phyloP scores from a whole-genome alignment of 371 early-diverging fungal species.

The Zychaea mexicana region DNA sequence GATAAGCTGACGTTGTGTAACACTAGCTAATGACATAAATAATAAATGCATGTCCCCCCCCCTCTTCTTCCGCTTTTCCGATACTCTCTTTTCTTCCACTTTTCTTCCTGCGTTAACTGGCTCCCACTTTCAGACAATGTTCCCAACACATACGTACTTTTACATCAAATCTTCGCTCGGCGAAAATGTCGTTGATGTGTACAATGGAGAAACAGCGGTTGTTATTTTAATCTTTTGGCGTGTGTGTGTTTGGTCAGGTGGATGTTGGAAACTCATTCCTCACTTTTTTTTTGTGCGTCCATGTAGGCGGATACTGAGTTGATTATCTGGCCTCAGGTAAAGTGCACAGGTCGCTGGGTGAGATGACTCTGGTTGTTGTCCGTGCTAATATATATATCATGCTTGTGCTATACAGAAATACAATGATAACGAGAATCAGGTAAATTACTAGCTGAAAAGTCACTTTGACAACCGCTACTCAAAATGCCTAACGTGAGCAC shows the following conservation, averaged over 20 bases:
- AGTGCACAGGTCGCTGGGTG: no score
- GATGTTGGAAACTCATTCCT: not conserved
- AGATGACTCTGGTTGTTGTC: not conserved
- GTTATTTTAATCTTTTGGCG: not conserved
- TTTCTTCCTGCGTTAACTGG: not conserved
- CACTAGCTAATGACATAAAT: no score
- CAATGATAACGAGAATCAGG: conserved; percentile 26
- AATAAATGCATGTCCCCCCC: not conserved
- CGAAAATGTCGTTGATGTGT: conserved; percentile 22
- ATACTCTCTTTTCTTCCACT: not conserved
- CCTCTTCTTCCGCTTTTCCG: not conserved
- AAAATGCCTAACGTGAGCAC: not conserved
- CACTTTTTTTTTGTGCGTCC: not conserved
- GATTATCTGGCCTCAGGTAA: conserved; percentile 23
- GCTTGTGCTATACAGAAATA: conserved; percentile 14
- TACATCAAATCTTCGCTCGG: conserved; percentile 23
- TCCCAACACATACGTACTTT: conserved; percentile 27
- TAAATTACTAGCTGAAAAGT: not conserved
- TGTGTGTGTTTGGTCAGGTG: no score
- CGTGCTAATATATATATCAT: not conserved
- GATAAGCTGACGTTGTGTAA: conserved; percentile 1
- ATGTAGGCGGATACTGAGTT: conserved; percentile 7
- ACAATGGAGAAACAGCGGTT: conserved; percentile 9
- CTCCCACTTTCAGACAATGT: not conserved
- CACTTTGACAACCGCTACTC: not conserved